Evolutionary conservation across 306 rosid genomes (phyloP).

Genomic region (Casuarina equisetifolia): DNA sequence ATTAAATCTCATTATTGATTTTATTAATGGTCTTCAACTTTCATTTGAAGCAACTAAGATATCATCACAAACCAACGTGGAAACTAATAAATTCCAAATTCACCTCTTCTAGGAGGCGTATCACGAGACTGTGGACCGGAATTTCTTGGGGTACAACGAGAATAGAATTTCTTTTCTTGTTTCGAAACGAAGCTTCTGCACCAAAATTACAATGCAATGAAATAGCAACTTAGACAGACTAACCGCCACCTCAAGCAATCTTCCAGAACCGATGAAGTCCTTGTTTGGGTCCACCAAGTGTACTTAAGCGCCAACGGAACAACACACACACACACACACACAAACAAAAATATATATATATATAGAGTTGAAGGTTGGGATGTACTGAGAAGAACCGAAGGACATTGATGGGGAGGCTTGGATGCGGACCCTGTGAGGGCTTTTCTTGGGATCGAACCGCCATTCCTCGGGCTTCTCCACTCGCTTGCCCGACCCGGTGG

Average conservation of each 20-base stretch:
- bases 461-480: constrained; percentile 57
- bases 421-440: constrained; percentile 54
- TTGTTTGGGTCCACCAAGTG: neutral
- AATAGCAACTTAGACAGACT: constrained; percentile 4
- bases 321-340: neutral
- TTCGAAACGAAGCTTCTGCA: constrained; percentile 52
- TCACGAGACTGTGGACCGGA: constrained; percentile 95
- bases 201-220: constrained; percentile 20
- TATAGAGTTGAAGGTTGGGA: neutral
- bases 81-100: constrained; percentile 1
- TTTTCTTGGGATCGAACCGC: constrained; percentile 56
- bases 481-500: constrained; percentile 43
- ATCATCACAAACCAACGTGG: constrained; percentile 4
- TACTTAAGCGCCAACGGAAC: neutral
- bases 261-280: constrained; percentile 1
- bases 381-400: constrained; percentile 76
- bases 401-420: constrained; percentile 77
- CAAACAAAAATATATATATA: no score
- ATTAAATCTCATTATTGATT: constrained; percentile 10
- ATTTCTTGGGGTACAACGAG: constrained; percentile 71
- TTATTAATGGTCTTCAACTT: constrained; percentile 2
- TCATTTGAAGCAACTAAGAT: neutral
- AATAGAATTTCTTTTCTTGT: constrained; percentile 64
- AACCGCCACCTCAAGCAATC: neutral
- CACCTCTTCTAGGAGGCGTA: constrained; percentile 94